A percentile compares a stretch with the other conserved stretches of the same genome.
These are phyloP conservation scores for Penicillium brasilianum DNA, from an alignment of 2,329 filamentous ascomycete species.

Conservation along the genomic window DNA sequence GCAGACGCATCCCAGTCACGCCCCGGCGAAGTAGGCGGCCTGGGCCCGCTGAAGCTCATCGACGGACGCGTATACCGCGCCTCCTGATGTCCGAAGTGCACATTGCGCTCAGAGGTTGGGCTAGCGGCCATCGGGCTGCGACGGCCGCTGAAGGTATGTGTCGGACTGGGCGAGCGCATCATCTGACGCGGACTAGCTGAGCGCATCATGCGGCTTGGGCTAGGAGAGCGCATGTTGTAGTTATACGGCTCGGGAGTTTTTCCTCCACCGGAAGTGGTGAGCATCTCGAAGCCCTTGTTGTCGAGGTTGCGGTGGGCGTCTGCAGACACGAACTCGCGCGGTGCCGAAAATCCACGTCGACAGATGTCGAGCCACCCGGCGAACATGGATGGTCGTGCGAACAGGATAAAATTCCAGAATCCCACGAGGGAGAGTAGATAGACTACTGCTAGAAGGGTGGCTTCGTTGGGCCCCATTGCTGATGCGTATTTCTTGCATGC, in stretches of 20 bases:
- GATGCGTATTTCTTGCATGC: conserved; percentile 67
- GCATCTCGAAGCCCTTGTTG: conserved; percentile 79
- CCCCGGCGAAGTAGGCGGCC: conserved; percentile 43
- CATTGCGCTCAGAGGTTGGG: conserved; percentile 25
- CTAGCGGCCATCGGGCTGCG: conserved; percentile 36
- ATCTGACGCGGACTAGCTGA: neutral
- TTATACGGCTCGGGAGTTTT: conserved; percentile 42
- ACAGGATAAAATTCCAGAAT: conserved; percentile 80
- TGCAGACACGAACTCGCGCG: conserved; percentile 84
- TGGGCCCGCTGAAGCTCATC: conserved; percentile 55
- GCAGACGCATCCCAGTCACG: conserved; percentile 46
- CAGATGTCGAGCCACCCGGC: conserved; percentile 77
- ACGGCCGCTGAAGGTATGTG: conserved; percentile 19
- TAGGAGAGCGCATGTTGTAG: conserved; percentile 29
- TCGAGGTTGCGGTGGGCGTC: conserved; percentile 74
- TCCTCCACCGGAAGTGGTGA: conserved; percentile 44
- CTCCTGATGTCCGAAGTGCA: conserved; percentile 46
- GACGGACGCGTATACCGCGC: conserved; percentile 54
- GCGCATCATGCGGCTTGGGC: conserved; percentile 13
- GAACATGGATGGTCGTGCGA: conserved; percentile 84
- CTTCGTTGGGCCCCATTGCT: conserved; percentile 71
- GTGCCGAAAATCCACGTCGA: conserved; percentile 52
- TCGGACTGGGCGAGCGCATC: conserved; percentile 30
- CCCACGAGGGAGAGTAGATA: conserved; percentile 85
- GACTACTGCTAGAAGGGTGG: conserved; percentile 79